A percentile compares a stretch with the other conserved stretches of the same genome.
Conservation (phyloP, 495 filamentous ascomycete genomes). For the Choiromyces venosus region DNA sequence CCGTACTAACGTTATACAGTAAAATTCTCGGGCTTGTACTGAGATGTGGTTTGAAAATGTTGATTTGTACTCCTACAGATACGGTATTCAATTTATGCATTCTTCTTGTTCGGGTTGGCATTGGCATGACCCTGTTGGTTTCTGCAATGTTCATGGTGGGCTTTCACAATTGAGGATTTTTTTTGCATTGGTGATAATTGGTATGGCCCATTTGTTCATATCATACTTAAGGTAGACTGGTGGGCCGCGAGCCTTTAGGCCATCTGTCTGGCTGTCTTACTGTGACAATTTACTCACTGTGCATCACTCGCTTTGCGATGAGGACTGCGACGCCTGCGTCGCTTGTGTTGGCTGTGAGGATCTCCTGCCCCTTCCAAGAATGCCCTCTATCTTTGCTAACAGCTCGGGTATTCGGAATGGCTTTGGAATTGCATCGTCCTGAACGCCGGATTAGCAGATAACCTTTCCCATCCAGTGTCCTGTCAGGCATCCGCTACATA, state of each 20-base stretch:
- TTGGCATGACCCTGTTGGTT: background rate
- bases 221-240: background rate
- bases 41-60: no score
- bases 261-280: background rate
- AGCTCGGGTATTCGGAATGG: constrained; percentile 70
- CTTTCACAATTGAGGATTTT: background rate
- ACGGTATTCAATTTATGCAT: no score
- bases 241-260: no score
- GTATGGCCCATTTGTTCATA: no score
- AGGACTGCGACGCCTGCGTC: no score
- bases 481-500: no score
- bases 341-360: background rate
- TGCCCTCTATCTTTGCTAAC: constrained; percentile 59
- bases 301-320: background rate
- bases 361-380: constrained; percentile 25
- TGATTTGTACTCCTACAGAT: background rate
- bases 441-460: constrained; percentile 11
- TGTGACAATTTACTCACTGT: background rate
- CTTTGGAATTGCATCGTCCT: constrained; percentile 78
- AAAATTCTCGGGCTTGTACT: no score
- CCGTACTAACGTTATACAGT: background rate
- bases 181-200: no score
- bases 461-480: constrained; percentile 5
- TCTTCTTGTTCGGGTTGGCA: background rate
- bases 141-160: background rate